Conservation (phyloP, 2,329 filamentous ascomycete genomes). For the Diaporthe sp. region DNA sequence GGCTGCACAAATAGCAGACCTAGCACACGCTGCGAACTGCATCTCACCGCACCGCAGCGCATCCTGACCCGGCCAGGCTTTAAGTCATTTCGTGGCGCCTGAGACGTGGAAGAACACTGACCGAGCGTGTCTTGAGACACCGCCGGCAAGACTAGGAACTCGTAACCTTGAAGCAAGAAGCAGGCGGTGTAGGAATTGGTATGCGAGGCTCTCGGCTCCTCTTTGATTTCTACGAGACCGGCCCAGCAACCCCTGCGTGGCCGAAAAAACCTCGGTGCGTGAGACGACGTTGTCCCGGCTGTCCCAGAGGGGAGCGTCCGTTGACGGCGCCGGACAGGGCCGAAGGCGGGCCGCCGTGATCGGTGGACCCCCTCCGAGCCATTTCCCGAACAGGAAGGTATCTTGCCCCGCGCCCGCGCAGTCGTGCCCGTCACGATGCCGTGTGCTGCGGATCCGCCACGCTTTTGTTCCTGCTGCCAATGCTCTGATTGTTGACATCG, state of each 20-base stretch:
- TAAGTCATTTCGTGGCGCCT: neutral
- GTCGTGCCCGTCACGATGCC: constrained; percentile 27
- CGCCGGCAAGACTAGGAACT: neutral
- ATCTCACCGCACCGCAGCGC: neutral
- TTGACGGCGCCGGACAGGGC: constrained; percentile 28
- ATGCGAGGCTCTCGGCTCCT: neutral
- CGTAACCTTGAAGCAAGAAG: neutral
- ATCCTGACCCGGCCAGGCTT: neutral
- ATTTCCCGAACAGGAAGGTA: constrained; percentile 33
- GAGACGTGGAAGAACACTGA: neutral
- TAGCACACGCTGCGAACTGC: neutral
- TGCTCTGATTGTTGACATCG: neutral
- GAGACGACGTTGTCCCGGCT: neutral
- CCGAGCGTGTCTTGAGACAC: neutral
- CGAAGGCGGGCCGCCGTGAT: constrained; percentile 31
- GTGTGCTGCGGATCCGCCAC: neutral
- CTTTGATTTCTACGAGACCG: neutral
- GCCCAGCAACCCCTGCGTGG: neutral
- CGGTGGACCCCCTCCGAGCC: constrained; percentile 24
- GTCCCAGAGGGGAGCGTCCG: neutral
- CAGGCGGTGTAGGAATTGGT: no score
- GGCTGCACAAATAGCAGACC: neutral
- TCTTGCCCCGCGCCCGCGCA: constrained; percentile 3
- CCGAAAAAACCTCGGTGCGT: neutral
- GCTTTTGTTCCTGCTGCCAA: neutral